Conservation (phyloP, 2,329 filamentous ascomycete genomes). For the Kalmusia sp. region DNA sequence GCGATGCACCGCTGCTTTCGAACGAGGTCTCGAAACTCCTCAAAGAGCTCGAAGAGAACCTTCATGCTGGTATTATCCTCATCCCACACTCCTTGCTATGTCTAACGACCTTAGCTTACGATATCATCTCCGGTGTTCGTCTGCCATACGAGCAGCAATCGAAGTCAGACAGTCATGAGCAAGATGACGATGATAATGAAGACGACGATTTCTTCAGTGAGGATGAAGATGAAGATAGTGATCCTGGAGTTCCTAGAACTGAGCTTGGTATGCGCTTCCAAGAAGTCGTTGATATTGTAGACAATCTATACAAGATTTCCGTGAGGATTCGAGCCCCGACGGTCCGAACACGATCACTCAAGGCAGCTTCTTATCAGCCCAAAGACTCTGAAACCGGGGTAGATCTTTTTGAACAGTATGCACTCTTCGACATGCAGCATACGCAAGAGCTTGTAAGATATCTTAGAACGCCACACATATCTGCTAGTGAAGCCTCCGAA, state of each 20-base stretch:
- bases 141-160: constrained; percentile 43
- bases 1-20: constrained; percentile 42
- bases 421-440: constrained; percentile 36
- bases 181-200: constrained; percentile 28
- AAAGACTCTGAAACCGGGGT: constrained; percentile 45
- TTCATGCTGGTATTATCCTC: constrained; percentile 23
- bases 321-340: constrained; percentile 46
- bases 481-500: constrained; percentile 1
- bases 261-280: constrained; percentile 45
- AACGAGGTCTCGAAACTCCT: constrained; percentile 44
- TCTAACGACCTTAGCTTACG: constrained; percentile 20
- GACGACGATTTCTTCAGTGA: constrained; percentile 38
- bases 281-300: constrained; percentile 46
- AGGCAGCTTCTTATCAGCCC: constrained; percentile 42
- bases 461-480: constrained; percentile 23
- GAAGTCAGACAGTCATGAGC: constrained; percentile 7
- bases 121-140: constrained; percentile 35
- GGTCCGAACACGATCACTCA: constrained; percentile 42
- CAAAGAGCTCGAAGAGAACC: constrained; percentile 39
- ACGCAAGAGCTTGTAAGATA: constrained; percentile 36
- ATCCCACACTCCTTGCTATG: not conserved
- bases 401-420: constrained; percentile 42
- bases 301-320: constrained; percentile 47
- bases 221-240: constrained; percentile 34
- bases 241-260: constrained; percentile 26